Base-by-base conservation (phyloP, 2,329 filamentous ascomycete species). In the Ceratocystis eucalypticola region DNA sequence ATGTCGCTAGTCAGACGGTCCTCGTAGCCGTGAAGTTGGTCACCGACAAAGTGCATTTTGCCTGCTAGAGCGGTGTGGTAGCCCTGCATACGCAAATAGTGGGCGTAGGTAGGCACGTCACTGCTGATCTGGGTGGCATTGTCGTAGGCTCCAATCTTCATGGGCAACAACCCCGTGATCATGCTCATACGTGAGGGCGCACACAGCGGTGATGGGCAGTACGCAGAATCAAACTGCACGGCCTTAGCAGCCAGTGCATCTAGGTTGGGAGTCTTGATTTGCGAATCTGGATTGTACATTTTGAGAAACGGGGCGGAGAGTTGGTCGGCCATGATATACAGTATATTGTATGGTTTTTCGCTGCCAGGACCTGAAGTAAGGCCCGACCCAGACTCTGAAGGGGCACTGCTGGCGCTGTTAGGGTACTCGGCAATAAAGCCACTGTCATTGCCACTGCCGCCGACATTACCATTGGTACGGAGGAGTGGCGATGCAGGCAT, bases 21-120 rank as follows among this genome's bases (percentile, higher is more conserved):
- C 79, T 96, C 92, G 72, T 96, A 96, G 37, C 92, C 92, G 74
- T 96, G 92, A 68, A 96, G 81, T 77, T 96, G 92, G 74, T 96
- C 92, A 44, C 92, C 92, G 65, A 95, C 88, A 74, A 96, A 96
- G 77, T 96, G 92, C 92, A 96, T 96, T 82, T 96, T 96, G 69
- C 92, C 92, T 4, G 92, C 91, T 71, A 96, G 80, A 5, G 88
- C 89, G 12, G 92, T 96, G 76, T 96, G 89, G 73, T 96, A 96
- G 65, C 90, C 91, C 72, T 87, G 85, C 53, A 84, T 81, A 62
- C 92, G 88, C 65, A 96, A 80, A 76, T 96, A 96, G 76, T 96
- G 92, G 7, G 92, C 91, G 73, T 95, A 96, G 0, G 92, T 96
- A 15, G 91, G 92, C 37, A 89, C 84, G 71, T 96, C 91, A 66